Conservation (phyloP, 805 yeast species). For the Tetrapisispora nanseiensis region DNA sequence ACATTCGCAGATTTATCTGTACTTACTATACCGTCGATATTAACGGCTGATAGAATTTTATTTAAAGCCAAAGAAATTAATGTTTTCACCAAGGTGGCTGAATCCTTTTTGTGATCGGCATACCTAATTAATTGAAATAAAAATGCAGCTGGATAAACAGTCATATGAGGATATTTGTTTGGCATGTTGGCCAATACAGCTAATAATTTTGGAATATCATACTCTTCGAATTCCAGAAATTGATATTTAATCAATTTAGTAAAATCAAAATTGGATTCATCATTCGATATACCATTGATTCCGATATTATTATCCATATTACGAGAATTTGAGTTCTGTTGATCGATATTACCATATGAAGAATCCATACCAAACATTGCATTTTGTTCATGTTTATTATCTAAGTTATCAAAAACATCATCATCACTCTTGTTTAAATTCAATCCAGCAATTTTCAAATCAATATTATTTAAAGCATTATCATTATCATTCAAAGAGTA, state of each 20-base stretch:
- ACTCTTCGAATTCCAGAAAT: slow-evolving; percentile 52
- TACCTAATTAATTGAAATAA: slow-evolving; percentile 63
- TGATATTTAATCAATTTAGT: slow-evolving; percentile 46
- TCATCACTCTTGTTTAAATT: slow-evolving; percentile 7
- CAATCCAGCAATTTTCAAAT: slow-evolving; percentile 34
- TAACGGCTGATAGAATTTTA: slow-evolving; percentile 42
- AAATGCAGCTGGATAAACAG: slow-evolving; percentile 55
- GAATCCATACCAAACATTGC: slow-evolving; percentile 4
- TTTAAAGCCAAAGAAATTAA: slow-evolving; percentile 52
- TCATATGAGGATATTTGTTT: slow-evolving; percentile 39
- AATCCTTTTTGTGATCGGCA: slow-evolving; percentile 45
- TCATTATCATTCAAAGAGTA: not conserved
- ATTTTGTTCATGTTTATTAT: slow-evolving; percentile 1
- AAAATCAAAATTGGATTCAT: slow-evolving; percentile 39
- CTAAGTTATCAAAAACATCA: slow-evolving; percentile 7
- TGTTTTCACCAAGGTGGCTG: slow-evolving; percentile 46
- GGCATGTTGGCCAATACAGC: slow-evolving; percentile 51
- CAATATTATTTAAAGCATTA: slow-evolving; percentile 21
- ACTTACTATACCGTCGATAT: not conserved
- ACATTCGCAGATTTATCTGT: slow-evolving; percentile 22
- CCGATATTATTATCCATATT: not conserved
- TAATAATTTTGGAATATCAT: slow-evolving; percentile 64
- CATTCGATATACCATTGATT: not conserved
- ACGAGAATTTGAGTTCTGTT: not conserved
- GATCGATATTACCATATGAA: slow-evolving; percentile 2